Evolutionary conservation across 2,329 filamentous ascomycete species (phyloP), one percentile per base, ranked within the genome.

Genomic region (Hysterium pulicare): DNA sequence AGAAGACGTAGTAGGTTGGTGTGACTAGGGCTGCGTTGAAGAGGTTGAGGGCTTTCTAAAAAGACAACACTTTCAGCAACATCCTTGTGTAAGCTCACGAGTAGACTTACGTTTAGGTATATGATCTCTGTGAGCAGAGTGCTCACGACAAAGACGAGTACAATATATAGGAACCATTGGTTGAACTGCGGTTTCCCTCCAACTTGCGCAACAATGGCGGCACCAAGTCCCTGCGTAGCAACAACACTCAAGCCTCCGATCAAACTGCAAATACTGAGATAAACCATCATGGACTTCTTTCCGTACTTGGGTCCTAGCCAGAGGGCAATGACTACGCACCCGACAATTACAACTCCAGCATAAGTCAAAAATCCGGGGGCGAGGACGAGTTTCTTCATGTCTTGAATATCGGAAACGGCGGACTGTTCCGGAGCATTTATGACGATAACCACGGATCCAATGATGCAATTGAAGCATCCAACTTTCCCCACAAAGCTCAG

Each of bases 1-100:
- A 98, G 73, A 94, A 91, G 52, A 98, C 93, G 66, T 98, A 98
- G 71, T 98, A 98, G 2, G 93, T 98, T 1, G 93, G 93, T 0
- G 93, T 98, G 46, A 98, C 93, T 51, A 98, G 79, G 6, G 93
- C 91, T 28, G 93, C 93, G 59, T 98, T 97, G 76, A 91, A 97
- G 38, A 98, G 70, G 61, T 98, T 97, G 43, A 97, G 77, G 5
- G 93, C 93, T 96, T 98, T 98, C 90, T 97, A 69, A 32, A 19
- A 33, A n/a, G 37, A 37, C 7, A 16, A 5, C 11, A 22, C 3
- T 32, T 51, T 74, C 44, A 76, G 67, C 45, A 28, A 42, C 19
- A 15, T 44, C 40, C 43, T 21, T 28, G 43, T 33, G 11, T 4
- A 19, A 34, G 36, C 33, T 45, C 37, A 32, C 8, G 19, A 2